These are phyloP conservation scores for Ophidiomyces ophidiicola DNA, from an alignment of 2,329 filamentous ascomycete genomes.

Conservation along the genomic window DNA sequence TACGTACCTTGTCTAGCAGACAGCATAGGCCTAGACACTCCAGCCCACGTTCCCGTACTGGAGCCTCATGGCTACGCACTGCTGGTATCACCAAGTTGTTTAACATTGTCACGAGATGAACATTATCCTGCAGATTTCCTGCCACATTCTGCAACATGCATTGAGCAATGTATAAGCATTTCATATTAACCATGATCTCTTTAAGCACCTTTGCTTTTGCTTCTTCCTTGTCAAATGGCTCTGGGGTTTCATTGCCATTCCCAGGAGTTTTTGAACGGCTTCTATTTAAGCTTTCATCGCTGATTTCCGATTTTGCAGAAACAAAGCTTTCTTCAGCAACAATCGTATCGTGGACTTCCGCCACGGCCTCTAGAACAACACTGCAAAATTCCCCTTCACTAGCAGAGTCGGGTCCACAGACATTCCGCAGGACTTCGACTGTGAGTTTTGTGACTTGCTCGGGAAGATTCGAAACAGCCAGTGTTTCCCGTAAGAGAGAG, in stretches of 20 bases:
- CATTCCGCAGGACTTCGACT: conserved; percentile 66
- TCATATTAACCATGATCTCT: conserved; percentile 95
- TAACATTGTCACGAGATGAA: conserved; percentile 89
- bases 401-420: conserved; percentile 53
- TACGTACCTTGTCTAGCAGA: conserved; percentile 62
- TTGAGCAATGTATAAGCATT: conserved; percentile 92
- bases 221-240: conserved; percentile 41
- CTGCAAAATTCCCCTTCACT: conserved; percentile 40
- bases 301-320: conserved; percentile 77
- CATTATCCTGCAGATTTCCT: conserved; percentile 76
- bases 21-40: conserved; percentile 84
- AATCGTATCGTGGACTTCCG: conserved; percentile 92
- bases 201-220: conserved; percentile 58
- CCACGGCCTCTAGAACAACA: conserved; percentile 73
- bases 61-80: conserved; percentile 82
- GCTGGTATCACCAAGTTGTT: conserved; percentile 95
- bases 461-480: conserved; percentile 76
- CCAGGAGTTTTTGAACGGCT: conserved; percentile 32
- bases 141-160: conserved; percentile 93
- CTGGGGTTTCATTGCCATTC: conserved; percentile 47
- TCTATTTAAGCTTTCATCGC: conserved; percentile 46
- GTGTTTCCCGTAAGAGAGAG: conserved; percentile 67
- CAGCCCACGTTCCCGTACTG: conserved; percentile 80
- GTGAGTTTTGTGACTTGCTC: conserved; percentile 86
- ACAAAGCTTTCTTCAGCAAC: conserved; percentile 75